Base-by-base conservation (phyloP, 352 stramenopile genomes). In the Phytophthora macrochlamydospora region DNA sequence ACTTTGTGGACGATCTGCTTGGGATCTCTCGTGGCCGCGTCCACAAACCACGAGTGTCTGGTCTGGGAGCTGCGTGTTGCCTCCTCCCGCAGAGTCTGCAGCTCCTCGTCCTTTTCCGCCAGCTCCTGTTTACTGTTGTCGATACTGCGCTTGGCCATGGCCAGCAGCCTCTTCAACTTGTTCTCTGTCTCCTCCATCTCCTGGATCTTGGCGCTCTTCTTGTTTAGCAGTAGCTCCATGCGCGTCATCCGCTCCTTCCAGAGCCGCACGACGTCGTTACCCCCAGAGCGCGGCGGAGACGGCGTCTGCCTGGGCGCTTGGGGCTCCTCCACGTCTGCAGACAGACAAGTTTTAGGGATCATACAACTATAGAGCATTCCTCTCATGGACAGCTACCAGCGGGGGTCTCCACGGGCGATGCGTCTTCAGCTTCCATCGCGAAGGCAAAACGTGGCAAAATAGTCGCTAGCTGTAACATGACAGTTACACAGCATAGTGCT, bases 121-220 rank as follows among this genome's bases (percentile, higher is more conserved):
- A 94, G 57, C 33, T 94, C 85, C 58, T 91, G 81, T 56, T 94
- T 93, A 65, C 87, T 96, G 67, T 94, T 96, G 59, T 96, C 88
- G 57, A 96, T 93, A 61, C 88, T 96, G 43, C 88, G 83, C 65
- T 96, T 96, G n/a, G 88, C 88, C 82, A 94, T 87, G 9, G 85
- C 84, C 35, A 96, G 66, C 56, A 96, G 57, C 4, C 88, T 79
- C 76, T 94, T 96, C 44, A 96, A 50, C 56, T 94, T 96, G 30
- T 68, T 68, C 55, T 96, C 86, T 55, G 83, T 94, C 54, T 94
- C 83, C 56, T 94, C 83, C 64, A 89, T 76, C 30, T 94, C 85
- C 56, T 92, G 78, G 33, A 92, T 84, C 57, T 79, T 87, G 42
- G 78, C 76, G 54, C 76, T 91, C 57, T 91, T 87, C 67, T 91